Evolutionary conservation across 805 yeast species (phyloP).

Genomic region (Candida xiaguanensis): DNA sequence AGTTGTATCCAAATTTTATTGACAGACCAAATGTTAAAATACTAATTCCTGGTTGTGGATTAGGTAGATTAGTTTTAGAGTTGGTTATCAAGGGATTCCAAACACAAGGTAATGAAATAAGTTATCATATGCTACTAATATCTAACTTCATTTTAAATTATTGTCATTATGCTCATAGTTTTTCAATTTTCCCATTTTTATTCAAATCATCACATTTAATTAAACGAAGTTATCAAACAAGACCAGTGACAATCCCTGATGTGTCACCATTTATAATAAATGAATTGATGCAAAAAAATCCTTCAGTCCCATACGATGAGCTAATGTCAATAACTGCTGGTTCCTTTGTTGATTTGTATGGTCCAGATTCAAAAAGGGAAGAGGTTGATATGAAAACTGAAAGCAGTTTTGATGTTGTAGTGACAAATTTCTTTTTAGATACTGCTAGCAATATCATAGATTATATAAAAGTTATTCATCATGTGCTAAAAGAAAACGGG

Average conservation of each 20-base stretch:
- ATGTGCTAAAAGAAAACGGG: constrained; percentile 45
- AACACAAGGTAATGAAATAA: constrained; percentile 66
- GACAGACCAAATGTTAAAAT: constrained; percentile 39
- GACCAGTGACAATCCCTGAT: constrained; percentile 56
- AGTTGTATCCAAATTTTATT: constrained; percentile 32
- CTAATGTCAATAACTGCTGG: constrained; percentile 73
- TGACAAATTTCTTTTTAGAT: constrained; percentile 61
- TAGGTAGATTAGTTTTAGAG: constrained; percentile 57
- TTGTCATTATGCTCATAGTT: constrained; percentile 34
- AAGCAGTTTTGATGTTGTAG: constrained; percentile 40
- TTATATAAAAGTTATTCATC: constrained; percentile 46
- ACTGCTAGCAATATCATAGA: constrained; percentile 60
- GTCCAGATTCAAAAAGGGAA: constrained; percentile 44
- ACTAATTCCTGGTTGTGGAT: constrained; percentile 62
- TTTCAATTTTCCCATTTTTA: constrained; percentile 51
- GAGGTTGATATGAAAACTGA: constrained; percentile 41
- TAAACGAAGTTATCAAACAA: constrained; percentile 43
- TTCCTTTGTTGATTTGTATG: constrained; percentile 65
- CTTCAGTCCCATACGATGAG: constrained; percentile 42
- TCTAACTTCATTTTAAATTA: constrained; percentile 54
- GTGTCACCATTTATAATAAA: constrained; percentile 38
- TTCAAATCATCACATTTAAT: constrained; percentile 46
- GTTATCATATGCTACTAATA: constrained; percentile 59
- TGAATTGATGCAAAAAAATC: constrained; percentile 26
- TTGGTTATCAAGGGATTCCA: constrained; percentile 51